Percentiles rank a stretch among this genome's conserved stretches.
phyloP scores from a whole-genome alignment of 805 yeast species.

The Kodamaea neixiangensis region DNA sequence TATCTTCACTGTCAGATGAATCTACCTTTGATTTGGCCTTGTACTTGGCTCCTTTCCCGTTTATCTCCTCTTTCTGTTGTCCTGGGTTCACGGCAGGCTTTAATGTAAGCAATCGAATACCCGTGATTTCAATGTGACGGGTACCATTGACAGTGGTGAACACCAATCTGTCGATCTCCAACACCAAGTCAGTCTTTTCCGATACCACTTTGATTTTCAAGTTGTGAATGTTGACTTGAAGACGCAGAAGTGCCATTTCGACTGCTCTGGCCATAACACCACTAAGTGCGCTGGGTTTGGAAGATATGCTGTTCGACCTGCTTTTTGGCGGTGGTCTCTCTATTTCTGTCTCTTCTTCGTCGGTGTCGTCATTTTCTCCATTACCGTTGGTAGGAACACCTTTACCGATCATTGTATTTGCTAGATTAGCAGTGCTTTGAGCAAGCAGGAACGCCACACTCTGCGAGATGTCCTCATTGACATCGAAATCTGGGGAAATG shows the following conservation, averaged over 20 bases:
- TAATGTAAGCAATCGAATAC: constrained; percentile 41
- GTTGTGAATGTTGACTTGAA: constrained; percentile 52
- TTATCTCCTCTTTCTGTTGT: background rate
- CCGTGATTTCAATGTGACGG: constrained; percentile 41
- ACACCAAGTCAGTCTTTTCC: constrained; percentile 41
- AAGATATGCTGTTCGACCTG: constrained; percentile 10
- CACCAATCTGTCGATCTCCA: constrained; percentile 31
- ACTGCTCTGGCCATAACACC: constrained; percentile 64
- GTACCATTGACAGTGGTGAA: constrained; percentile 48
- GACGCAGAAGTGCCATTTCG: constrained; percentile 64
- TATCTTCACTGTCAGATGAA: constrained; percentile 22
- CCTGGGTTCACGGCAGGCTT: constrained; percentile 43
- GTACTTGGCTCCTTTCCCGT: background rate
- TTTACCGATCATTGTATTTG: constrained; percentile 49
- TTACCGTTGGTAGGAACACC: background rate
- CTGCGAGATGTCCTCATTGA: constrained; percentile 29
- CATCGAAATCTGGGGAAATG: constrained; percentile 36
- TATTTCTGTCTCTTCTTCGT: constrained; percentile 16
- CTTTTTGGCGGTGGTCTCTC: constrained; percentile 1
- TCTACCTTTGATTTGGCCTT: constrained; percentile 11
- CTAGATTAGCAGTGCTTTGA: constrained; percentile 74
- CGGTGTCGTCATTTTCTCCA: constrained; percentile 5
- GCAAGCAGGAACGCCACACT: constrained; percentile 55
- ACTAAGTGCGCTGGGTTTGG: constrained; percentile 45
- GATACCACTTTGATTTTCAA: constrained; percentile 51